Conservation (phyloP, 768 basidiomycete genomes). For the Omphalotus guepiniiformis region DNA sequence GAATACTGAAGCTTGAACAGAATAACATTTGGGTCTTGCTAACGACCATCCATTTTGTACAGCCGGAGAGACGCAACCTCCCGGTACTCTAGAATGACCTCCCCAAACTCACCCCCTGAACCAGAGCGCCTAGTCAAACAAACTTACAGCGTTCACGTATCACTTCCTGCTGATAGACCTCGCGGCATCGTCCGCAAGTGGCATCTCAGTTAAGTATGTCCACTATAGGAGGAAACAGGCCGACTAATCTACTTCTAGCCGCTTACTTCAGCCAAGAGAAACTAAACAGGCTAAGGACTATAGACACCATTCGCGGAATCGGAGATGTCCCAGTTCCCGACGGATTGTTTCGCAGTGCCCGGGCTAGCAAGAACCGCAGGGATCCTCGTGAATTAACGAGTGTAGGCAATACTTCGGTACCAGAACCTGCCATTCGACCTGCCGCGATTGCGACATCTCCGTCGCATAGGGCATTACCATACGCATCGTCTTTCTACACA, state of each 20-base stretch:
- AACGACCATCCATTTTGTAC: conserved; percentile 6
- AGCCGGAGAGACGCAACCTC: conserved; percentile 14
- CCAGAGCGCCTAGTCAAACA: conserved; percentile 74
- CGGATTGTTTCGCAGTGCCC: conserved; percentile 76
- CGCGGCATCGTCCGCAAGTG: conserved; percentile 63
- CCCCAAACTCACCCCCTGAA: conserved; percentile 29
- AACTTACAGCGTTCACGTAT: conserved; percentile 78
- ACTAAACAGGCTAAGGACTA: conserved; percentile 64
- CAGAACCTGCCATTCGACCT: conserved; percentile 1
- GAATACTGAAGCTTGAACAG: conserved; percentile 5
- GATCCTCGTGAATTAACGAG: conserved; percentile 39
- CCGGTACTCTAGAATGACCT: not conserved
- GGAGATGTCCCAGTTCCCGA: conserved; percentile 67
- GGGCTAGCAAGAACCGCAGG: conserved; percentile 58
- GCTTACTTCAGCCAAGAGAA: conserved; percentile 83
- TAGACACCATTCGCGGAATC: conserved; percentile 65
- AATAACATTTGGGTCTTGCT: conserved; percentile 1
- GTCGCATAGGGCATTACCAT: conserved; percentile 17
- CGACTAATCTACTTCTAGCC: conserved; percentile 38
- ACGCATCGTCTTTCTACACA: conserved; percentile 21
- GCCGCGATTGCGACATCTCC: conserved; percentile 12
- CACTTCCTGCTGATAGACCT: conserved; percentile 50
- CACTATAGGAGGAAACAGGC: conserved; percentile 10
- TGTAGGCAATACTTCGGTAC: conserved; percentile 1
- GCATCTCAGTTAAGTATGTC: conserved; percentile 65